Conservation (phyloP, 2,329 filamentous ascomycete species). For the Penicillium crustosum region DNA sequence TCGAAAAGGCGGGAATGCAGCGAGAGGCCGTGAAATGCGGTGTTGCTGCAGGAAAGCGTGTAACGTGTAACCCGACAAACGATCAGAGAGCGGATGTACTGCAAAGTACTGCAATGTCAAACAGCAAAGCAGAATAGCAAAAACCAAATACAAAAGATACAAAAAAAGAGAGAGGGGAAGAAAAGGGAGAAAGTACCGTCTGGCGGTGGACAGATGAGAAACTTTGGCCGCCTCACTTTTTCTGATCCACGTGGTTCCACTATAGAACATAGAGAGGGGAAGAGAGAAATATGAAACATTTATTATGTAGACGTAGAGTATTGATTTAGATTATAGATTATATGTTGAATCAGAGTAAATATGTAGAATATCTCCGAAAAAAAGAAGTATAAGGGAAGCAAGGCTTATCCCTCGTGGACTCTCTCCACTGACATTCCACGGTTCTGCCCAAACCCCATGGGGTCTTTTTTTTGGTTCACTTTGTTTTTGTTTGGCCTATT, state of each 20-base stretch:
- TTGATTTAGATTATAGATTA: background rate
- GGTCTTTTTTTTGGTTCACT: constrained; percentile 12
- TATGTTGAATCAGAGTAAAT: background rate
- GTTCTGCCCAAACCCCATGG: constrained; percentile 22
- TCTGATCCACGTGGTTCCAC: constrained; percentile 25
- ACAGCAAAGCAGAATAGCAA: background rate
- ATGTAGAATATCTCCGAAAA: too few relatives aligned
- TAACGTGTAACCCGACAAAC: constrained; percentile 7
- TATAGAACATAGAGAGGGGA: background rate
- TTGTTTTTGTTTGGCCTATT: background rate
- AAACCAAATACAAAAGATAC: background rate
- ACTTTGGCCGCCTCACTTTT: constrained; percentile 28
- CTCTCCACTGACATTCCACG: constrained; percentile 29
- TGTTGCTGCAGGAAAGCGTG: constrained; percentile 14
- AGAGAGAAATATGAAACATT: background rate
- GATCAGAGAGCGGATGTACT: background rate
- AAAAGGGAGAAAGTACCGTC: constrained; percentile 17
- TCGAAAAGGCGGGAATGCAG: background rate
- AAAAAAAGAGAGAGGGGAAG: constrained; percentile 7
- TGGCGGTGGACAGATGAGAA: constrained; percentile 24
- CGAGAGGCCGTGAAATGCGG: constrained; percentile 1
- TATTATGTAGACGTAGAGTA: background rate
- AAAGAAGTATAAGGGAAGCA: background rate
- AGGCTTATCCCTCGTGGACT: constrained; percentile 19
- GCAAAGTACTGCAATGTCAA: background rate